Evolutionary conservation across 2,329 filamentous ascomycete species (phyloP).

Genomic region (Catunica adiposa): DNA sequence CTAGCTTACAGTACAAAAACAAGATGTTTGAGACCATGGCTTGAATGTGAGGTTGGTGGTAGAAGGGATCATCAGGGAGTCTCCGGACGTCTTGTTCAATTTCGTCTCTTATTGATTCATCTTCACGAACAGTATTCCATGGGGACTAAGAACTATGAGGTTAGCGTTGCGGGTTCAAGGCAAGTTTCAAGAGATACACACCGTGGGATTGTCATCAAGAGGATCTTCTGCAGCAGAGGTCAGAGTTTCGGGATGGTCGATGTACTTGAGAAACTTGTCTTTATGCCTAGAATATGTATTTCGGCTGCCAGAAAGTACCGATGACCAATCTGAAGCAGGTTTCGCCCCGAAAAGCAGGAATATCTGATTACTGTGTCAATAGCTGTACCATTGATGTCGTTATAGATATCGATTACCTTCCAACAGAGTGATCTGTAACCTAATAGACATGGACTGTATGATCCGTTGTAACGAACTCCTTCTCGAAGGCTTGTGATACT

Average conservation of each 20-base stretch:
- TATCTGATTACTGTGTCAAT: constrained; percentile 30
- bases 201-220: constrained; percentile 59
- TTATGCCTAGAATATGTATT: constrained; percentile 56
- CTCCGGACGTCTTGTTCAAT: constrained; percentile 90
- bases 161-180: background rate
- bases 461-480: constrained; percentile 44
- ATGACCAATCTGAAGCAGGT: constrained; percentile 50
- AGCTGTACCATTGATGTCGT: background rate
- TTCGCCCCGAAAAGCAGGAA: constrained; percentile 64
- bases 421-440: constrained; percentile 79
- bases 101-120: constrained; percentile 70
- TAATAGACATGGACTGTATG: constrained; percentile 46
- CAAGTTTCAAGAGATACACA: constrained; percentile 20
- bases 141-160: constrained; percentile 46
- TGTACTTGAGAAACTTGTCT: constrained; percentile 62
- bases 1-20: constrained; percentile 87
- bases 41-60: constrained; percentile 65
- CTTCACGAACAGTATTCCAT: constrained; percentile 72
- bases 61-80: constrained; percentile 82
- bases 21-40: constrained; percentile 71
- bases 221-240: constrained; percentile 58
- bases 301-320: constrained; percentile 49
- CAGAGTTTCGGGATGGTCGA: constrained; percentile 70
- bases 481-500: constrained; percentile 45
- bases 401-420: constrained; percentile 44